Conservation (phyloP, 75 land plant genomes). For the Cupressus sempervirens region DNA sequence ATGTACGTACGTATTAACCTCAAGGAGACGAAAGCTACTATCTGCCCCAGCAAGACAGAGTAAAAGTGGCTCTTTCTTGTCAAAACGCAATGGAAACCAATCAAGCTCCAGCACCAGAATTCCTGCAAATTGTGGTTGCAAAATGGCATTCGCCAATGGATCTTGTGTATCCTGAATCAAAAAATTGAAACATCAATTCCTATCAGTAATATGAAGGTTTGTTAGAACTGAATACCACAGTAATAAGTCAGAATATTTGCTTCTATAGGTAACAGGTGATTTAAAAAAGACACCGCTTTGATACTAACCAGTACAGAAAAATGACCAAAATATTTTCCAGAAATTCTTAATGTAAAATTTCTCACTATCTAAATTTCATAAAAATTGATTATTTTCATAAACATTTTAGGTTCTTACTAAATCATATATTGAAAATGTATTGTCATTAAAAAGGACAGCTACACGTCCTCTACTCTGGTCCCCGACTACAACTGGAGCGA, state of each 20-base stretch:
- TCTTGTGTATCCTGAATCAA: slow-evolving; percentile 80
- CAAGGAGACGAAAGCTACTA: slow-evolving; percentile 94
- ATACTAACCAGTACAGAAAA: not conserved
- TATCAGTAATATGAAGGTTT: not conserved
- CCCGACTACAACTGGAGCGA: slow-evolving; percentile 90
- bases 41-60: slow-evolving; percentile 97
- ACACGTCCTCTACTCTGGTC: slow-evolving; percentile 90
- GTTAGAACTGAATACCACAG: not conserved
- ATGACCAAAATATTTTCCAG: not conserved
- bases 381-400: not conserved
- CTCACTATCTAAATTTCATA: not conserved
- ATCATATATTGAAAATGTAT: slow-evolving; percentile 90
- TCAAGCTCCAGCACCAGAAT: slow-evolving; percentile 93
- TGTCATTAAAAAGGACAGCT: slow-evolving; percentile 91
- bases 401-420: slow-evolving; percentile 47
- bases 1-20: slow-evolving; percentile 63
- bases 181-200: not conserved
- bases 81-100: slow-evolving; percentile 81
- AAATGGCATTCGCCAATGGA: slow-evolving; percentile 83
- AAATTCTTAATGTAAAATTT: not conserved
- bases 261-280: not conserved
- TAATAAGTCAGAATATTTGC: not conserved
- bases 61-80: slow-evolving; percentile 72
- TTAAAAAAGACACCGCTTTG: not conserved
- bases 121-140: slow-evolving; percentile 89